Conservation (phyloP, 805 yeast species). For the Barnettozyma sp. region DNA sequence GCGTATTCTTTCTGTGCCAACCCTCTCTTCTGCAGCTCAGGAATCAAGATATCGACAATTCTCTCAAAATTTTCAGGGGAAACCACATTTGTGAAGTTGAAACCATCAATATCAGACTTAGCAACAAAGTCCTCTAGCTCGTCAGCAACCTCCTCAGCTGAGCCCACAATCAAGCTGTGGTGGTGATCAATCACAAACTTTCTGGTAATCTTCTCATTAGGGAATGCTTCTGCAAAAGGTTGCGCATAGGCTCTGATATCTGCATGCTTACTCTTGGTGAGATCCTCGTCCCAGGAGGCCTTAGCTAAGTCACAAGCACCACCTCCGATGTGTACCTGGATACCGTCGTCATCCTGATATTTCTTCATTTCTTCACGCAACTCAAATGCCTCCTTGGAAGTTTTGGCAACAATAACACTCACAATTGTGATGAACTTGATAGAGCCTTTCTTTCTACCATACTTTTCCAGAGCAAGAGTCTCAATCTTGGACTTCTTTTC, state of each 20-base stretch:
- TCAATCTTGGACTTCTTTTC: slow-evolving; percentile 29
- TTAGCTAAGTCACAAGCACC: slow-evolving; percentile 32
- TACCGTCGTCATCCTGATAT: slow-evolving; percentile 35
- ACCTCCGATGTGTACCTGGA: slow-evolving; percentile 38
- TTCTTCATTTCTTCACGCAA: slow-evolving; percentile 27
- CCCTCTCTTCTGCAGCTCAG: slow-evolving; percentile 30
- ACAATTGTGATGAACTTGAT: slow-evolving; percentile 34
- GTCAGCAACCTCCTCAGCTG: slow-evolving; percentile 29
- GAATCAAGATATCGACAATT: slow-evolving; percentile 29
- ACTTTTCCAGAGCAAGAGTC: slow-evolving; percentile 27
- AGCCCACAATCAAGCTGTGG: slow-evolving; percentile 5
- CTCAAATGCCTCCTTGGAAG: slow-evolving; percentile 34
- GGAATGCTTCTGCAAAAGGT: slow-evolving; percentile 10
- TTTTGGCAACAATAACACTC: slow-evolving; percentile 32
- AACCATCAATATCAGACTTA: slow-evolving; percentile 35
- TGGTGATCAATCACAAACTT: slow-evolving; percentile 3
- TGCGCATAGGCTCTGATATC: slow-evolving; percentile 17
- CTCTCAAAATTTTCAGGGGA: slow-evolving; percentile 34
- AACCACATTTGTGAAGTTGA: slow-evolving; percentile 32
- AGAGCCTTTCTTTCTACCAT: slow-evolving; percentile 31
- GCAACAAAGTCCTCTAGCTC: slow-evolving; percentile 34
- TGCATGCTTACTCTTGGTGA: slow-evolving; percentile 5
- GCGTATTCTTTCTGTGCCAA: slow-evolving; percentile 26
- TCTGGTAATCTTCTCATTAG: slow-evolving; percentile 4
- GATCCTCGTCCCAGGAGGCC: slow-evolving; percentile 17